Evolutionary conservation across 176 grass and related monocot species (phyloP).

Genomic region (Zea luxurians): DNA sequence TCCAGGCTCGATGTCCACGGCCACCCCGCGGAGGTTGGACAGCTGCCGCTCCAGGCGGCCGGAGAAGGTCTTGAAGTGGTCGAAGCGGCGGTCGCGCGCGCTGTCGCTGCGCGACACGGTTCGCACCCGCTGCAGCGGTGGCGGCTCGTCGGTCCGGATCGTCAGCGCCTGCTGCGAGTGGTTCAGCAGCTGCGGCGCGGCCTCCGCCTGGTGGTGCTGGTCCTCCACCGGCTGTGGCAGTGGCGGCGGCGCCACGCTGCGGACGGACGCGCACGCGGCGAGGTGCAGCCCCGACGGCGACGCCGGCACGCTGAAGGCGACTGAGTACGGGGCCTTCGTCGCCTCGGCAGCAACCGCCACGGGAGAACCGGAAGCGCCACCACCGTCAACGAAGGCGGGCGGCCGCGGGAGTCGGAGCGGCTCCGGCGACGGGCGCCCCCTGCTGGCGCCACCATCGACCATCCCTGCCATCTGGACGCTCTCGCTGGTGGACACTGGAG

Average conservation of each 20-base stretch:
- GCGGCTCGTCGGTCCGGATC: constrained; percentile 6
- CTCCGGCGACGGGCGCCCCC: not conserved
- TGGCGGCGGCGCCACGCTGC: not conserved
- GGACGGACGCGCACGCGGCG: constrained; percentile 9
- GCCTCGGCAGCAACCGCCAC: not conserved
- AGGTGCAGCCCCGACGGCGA: constrained; percentile 63
- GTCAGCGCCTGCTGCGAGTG: constrained; percentile 47
- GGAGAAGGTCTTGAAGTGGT: constrained; percentile 84
- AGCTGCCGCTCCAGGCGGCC: constrained; percentile 74
- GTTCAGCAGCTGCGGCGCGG: constrained; percentile 17
- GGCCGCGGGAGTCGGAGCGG: not conserved
- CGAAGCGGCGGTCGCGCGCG: constrained; percentile 53
- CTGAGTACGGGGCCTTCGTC: not conserved
- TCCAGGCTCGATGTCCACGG: constrained; percentile 19
- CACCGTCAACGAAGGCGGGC: not conserved
- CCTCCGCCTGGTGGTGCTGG: not conserved
- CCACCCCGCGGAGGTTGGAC: constrained; percentile 65
- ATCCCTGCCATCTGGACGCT: constrained; percentile 10
- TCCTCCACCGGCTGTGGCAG: not conserved
- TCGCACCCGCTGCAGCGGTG: not conserved
- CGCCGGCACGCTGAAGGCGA: constrained; percentile 55
- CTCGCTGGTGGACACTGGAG: constrained; percentile 29
- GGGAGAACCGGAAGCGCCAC: not conserved
- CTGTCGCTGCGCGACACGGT: constrained; percentile 37
- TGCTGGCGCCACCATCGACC: not conserved